phyloP scores from a whole-genome alignment of 2,329 filamentous ascomycete species.

The Claviceps digitariae region DNA sequence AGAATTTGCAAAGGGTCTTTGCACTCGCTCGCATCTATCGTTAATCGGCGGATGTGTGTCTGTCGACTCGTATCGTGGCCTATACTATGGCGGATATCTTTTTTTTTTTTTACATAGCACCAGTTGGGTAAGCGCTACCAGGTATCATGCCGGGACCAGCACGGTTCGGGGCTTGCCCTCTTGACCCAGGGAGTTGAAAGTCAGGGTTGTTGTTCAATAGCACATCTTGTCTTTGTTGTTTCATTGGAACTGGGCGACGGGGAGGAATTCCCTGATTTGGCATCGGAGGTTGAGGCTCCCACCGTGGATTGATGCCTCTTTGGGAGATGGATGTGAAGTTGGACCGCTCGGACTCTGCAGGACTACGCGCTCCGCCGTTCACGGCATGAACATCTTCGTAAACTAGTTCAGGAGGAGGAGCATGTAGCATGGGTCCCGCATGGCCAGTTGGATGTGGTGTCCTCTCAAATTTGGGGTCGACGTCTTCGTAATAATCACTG shows the following conservation, averaged over 20 bases:
- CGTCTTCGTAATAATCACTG: conserved; percentile 74
- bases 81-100: neutral
- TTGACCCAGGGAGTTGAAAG: conserved; percentile 53
- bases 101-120: conserved; percentile 5
- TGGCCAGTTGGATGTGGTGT: conserved; percentile 25
- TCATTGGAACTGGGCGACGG: conserved; percentile 35
- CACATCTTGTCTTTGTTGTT: conserved; percentile 55
- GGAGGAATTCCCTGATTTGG: conserved; percentile 28
- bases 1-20: neutral
- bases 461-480: conserved; percentile 65
- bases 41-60: neutral
- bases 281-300: conserved; percentile 46
- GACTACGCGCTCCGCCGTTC: conserved; percentile 46
- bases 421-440: conserved; percentile 13
- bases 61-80: neutral
- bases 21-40: neutral
- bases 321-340: conserved; percentile 88
- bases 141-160: conserved; percentile 34
- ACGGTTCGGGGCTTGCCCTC: conserved; percentile 14
- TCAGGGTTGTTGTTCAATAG: conserved; percentile 81
- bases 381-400: conserved; percentile 50
- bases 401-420: conserved; percentile 23
- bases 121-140: conserved; percentile 36
- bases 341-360: conserved; percentile 63
- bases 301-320: conserved; percentile 75